Percentiles rank a stretch among this genome's conserved stretches.
phyloP scores from a whole-genome alignment of 2,329 filamentous ascomycete species.

The Botryotinia calthae region DNA sequence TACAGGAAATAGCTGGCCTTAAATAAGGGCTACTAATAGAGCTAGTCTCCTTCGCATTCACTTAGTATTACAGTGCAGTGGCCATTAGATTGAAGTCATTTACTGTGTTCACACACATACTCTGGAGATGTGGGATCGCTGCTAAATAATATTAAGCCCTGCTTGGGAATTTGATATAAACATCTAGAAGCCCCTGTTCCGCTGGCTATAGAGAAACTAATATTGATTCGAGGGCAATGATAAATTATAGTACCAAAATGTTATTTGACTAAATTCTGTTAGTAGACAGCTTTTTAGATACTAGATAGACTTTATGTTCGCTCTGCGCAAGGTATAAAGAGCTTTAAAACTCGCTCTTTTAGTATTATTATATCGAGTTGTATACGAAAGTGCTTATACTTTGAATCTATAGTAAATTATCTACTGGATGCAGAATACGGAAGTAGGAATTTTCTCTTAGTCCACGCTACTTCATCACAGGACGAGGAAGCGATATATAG shows the following conservation, averaged over 20 bases:
- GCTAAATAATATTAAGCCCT: not conserved
- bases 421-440: not conserved
- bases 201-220: rapidly evolving
- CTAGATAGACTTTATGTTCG: not conserved
- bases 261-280: not conserved
- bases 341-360: not conserved
- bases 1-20: too few relatives aligned
- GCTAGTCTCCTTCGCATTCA: too few relatives aligned
- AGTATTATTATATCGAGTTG: not conserved
- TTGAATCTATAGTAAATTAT: too few relatives aligned
- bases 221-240: not conserved
- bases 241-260: not conserved
- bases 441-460: not conserved
- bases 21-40: too few relatives aligned
- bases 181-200: rapidly evolving
- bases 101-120: not conserved
- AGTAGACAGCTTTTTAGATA: not conserved
- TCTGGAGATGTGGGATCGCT: not conserved
- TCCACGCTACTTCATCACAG: not conserved
- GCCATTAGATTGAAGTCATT: too few relatives aligned
- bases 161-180: not conserved
- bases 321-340: not conserved
- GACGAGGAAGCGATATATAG: not conserved
- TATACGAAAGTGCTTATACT: not conserved
- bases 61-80: too few relatives aligned